phyloP scores from a whole-genome alignment of 768 basidiomycete genomes.

The Infundibulicybe gibba region DNA sequence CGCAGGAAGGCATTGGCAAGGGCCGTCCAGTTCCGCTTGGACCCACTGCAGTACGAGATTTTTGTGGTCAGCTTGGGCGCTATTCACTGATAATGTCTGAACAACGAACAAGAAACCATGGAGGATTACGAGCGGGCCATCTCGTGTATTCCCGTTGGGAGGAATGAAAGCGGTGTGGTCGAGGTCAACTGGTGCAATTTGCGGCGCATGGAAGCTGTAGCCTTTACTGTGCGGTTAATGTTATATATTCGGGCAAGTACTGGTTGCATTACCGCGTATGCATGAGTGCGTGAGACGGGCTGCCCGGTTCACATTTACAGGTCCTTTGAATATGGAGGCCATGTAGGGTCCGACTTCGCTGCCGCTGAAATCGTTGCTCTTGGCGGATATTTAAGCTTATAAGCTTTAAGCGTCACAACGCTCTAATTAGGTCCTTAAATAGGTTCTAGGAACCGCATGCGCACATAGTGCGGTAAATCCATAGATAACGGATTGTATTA shows the following conservation, averaged over 20 bases:
- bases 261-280: too few species aligned
- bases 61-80: neutral
- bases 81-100: neutral
- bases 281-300: too few species aligned
- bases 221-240: neutral
- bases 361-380: too few species aligned
- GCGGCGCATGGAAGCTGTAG: neutral
- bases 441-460: too few species aligned
- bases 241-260: neutral
- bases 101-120: constrained; percentile 55
- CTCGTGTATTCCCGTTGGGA: constrained; percentile 18
- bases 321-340: too few species aligned
- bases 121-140: constrained; percentile 47
- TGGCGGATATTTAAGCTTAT: too few species aligned
- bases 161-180: constrained; percentile 13
- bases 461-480: too few species aligned
- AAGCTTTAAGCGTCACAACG: too few species aligned
- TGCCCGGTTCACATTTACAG: too few species aligned
- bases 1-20: constrained; percentile 65
- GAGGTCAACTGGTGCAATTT: constrained; percentile 9
- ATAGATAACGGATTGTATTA: too few species aligned
- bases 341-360: too few species aligned
- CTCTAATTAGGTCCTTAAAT: too few species aligned
- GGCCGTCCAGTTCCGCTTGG: constrained; percentile 82
- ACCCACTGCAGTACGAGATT: constrained; percentile 46